Evolutionary conservation across 257 asterid species (phyloP), one percentile per base, ranked within the genome.

Genomic region (Scutellaria galericulata): DNA sequence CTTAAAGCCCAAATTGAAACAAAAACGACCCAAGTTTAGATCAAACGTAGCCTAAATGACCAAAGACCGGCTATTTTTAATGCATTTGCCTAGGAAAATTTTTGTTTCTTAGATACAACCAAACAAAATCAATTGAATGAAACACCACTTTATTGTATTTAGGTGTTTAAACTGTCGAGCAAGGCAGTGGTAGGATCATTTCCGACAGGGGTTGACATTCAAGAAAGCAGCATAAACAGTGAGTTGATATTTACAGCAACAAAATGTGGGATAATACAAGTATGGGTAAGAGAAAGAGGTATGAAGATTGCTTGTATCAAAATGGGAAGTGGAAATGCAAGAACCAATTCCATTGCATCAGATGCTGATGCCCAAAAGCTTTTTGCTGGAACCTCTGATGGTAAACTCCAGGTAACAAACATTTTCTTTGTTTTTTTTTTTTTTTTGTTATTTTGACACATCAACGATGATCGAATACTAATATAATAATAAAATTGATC

Each of bases 141-240:
- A 18, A 18, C n/a, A n/a, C n/a, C 3, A 27, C 31, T 1, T 27
- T 1, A 3, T 3, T 27, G 3, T 3, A 27, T 27, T 27, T 27
- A 27, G 97, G 91, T 85, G 41, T 91, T 91, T 50, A 81, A 89
- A n/a, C 79, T 91, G 64, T 86, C 93, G 35, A 80, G 84, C 90
- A 87, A 86, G 79, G 87, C 93, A 9, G 86, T 86, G 0, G 56
- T 86, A 3, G 96, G 97, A 71, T 67, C 89, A 14, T 24, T 87
- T 65, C 72, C 87, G 18, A 82, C 90, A 1, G 66, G 85, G 50
- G 73, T 80, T 1, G 97, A 89, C 78, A 84, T 86, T 70, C 95
- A 82, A 71, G 78, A 78, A 6, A 72, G 73, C 55, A 76, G 82
- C 5, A 73, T 86, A 9, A 87, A 79, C 83, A 86, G 65, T 55